phyloP scores from a whole-genome alignment of 257 asterid species.

The Nyctanthes arbortristis region DNA sequence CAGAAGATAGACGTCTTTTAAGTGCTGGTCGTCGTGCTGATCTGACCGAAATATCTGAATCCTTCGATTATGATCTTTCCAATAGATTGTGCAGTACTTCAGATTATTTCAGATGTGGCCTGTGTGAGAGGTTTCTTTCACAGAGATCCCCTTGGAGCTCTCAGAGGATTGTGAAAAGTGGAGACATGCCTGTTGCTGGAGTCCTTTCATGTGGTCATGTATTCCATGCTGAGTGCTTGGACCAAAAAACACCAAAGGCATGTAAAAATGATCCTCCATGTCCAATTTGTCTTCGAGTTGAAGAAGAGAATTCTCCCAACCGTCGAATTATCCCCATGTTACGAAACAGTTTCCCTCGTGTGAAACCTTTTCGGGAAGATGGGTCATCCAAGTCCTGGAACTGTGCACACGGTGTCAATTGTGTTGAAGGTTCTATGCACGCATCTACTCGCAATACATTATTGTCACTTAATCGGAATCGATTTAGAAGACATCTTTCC shows the following conservation, averaged over 20 bases:
- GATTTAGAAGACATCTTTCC: constrained; percentile 59
- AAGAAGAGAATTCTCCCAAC: constrained; percentile 66
- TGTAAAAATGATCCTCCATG: constrained; percentile 87
- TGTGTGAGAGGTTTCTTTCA: constrained; percentile 85
- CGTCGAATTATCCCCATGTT: constrained; percentile 57
- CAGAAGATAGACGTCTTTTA: constrained; percentile 51
- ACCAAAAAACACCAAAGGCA: constrained; percentile 82
- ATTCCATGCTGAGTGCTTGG: constrained; percentile 96
- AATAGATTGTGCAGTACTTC: constrained; percentile 44
- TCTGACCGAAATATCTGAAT: constrained; percentile 59
- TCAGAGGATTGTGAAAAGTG: constrained; percentile 71
- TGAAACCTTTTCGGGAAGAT: constrained; percentile 64
- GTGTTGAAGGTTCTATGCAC: constrained; percentile 84
- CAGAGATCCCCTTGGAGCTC: constrained; percentile 98
- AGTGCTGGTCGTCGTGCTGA: constrained; percentile 78
- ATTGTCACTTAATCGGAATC: constrained; percentile 67
- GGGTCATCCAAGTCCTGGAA: constrained; percentile 80
- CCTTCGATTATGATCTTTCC: constrained; percentile 45
- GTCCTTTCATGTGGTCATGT: constrained; percentile 90
- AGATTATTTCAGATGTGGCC: constrained; percentile 65
- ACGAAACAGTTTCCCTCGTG: constrained; percentile 57
- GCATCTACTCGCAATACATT: constrained; percentile 55
- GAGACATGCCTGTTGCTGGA: constrained; percentile 94
- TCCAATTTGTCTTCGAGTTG: constrained; percentile 67
- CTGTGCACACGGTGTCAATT: constrained; percentile 80